These are phyloP conservation scores for Podila epigama DNA, from an alignment of 192 early-diverging fungal species.

Conservation along the genomic window DNA sequence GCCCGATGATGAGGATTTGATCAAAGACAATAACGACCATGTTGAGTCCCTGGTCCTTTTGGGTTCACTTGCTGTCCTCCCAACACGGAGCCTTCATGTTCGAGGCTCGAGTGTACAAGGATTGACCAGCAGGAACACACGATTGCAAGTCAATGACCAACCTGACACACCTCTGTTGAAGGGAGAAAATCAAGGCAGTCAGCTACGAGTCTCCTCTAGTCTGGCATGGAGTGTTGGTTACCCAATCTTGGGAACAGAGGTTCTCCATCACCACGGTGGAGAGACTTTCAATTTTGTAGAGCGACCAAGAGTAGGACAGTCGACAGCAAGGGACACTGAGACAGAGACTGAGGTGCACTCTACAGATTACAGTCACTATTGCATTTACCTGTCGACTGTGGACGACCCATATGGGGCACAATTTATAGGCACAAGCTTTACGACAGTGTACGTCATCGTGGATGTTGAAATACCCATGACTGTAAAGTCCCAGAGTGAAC, in stretches of 20 bases:
- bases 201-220: conserved; percentile 8
- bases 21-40: background rate
- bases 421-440: conserved; percentile 35
- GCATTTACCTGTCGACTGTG: conserved; percentile 16
- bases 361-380: conserved; percentile 28
- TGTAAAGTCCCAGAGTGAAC: too few relatives aligned
- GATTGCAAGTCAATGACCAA: background rate
- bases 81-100: conserved; percentile 3
- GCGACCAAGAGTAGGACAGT: too few relatives aligned
- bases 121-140: background rate
- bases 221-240: conserved; percentile 25
- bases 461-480: conserved; percentile 3
- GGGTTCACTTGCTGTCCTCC: conserved; percentile 21
- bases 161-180: background rate
- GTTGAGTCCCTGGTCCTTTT: conserved; percentile 8
- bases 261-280: background rate
- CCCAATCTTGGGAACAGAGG: background rate
- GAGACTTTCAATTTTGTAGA: too few relatives aligned
- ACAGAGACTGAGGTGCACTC: background rate
- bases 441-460: conserved; percentile 14
- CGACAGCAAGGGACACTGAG: background rate
- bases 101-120: conserved; percentile 17
- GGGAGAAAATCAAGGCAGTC: background rate
- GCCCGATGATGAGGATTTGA: background rate
- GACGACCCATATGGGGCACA: background rate